Percentiles rank a stretch among this genome's conserved stretches.
Conservation (phyloP, 148 eudicot genomes). For the Cornus controversa region DNA sequence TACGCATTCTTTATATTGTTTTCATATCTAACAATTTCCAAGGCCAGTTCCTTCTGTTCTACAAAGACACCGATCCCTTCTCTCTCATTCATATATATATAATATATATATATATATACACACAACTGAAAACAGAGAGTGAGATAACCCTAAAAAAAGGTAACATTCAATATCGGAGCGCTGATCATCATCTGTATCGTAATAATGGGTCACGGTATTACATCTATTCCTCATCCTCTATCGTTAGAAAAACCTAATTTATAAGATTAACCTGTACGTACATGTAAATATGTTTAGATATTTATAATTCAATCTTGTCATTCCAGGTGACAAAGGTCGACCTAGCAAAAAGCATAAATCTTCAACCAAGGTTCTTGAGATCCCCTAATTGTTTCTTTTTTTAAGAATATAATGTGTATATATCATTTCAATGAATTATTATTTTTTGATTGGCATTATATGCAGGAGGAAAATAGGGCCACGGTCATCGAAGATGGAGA, state of each 20-base stretch:
- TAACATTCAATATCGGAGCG: not conserved
- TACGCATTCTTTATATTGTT: no score
- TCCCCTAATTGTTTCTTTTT: not conserved
- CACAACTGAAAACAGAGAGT: no score
- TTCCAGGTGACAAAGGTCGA: conserved; percentile 18
- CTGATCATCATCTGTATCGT: not conserved
- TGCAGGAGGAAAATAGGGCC: conserved; percentile 51
- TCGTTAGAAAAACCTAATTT: no score
- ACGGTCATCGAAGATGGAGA: conserved; percentile 40
- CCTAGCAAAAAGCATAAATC: conserved; percentile 17
- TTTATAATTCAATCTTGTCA: not conserved
- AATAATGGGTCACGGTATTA: conserved; percentile 12
- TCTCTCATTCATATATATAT: no score
- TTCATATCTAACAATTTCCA: no score
- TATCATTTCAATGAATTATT: no score
- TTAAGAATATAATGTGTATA: not conserved
- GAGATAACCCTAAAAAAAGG: no score
- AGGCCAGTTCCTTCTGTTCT: no score
- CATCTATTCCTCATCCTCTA: not conserved
- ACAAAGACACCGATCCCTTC: no score
- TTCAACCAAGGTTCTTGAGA: conserved; percentile 13
- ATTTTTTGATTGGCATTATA: not conserved
- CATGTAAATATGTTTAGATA: no score
- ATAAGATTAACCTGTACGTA: no score
- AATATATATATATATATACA: no score